These are phyloP conservation scores for Bidens hawaiensis DNA, from an alignment of 140 eudicot species.

Conservation along the genomic window DNA sequence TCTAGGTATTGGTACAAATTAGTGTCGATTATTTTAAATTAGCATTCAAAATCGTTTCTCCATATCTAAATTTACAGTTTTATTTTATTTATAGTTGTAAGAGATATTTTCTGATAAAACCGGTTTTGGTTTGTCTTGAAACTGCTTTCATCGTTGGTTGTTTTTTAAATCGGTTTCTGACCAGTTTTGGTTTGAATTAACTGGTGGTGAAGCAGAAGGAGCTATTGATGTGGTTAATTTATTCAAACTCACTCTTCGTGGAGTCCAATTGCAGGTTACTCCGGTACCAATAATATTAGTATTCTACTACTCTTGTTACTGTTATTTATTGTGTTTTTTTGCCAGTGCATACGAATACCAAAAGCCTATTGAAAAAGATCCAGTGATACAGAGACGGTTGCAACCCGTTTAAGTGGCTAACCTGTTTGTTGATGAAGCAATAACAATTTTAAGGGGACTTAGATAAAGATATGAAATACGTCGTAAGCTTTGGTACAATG, in stretches of 20 bases:
- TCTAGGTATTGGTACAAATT: too few relatives aligned
- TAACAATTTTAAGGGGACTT: conserved; percentile 76
- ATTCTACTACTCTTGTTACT: too few relatives aligned
- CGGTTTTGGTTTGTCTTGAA: too few relatives aligned
- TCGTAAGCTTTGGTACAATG: conserved; percentile 92
- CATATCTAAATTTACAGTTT: too few relatives aligned
- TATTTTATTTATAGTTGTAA: too few relatives aligned
- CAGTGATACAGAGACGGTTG: conserved; percentile 81
- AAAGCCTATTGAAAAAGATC: conserved; percentile 93
- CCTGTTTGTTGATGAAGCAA: conserved; percentile 83
- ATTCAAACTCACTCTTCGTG: conserved; percentile 85
- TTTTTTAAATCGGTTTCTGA: too few relatives aligned
- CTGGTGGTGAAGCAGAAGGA: conserved; percentile 99
- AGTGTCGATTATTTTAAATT: too few relatives aligned
- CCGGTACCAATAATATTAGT: not conserved
- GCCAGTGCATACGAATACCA: conserved; percentile 92
- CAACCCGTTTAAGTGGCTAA: conserved; percentile 95
- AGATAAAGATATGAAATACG: conserved; percentile 94
- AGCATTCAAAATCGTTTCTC: too few relatives aligned
- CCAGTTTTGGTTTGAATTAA: too few relatives aligned
- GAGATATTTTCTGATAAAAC: too few relatives aligned
- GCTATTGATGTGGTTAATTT: conserved; percentile 98
- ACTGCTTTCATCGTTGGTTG: too few relatives aligned
- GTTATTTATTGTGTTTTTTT: not conserved
- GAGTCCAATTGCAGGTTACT: conserved; percentile 96